A percentile compares a stretch with the other conserved stretches of the same genome.
Evolutionary conservation across 2,329 filamentous ascomycete species (phyloP).

Genomic region (Fusarium hainanense): DNA sequence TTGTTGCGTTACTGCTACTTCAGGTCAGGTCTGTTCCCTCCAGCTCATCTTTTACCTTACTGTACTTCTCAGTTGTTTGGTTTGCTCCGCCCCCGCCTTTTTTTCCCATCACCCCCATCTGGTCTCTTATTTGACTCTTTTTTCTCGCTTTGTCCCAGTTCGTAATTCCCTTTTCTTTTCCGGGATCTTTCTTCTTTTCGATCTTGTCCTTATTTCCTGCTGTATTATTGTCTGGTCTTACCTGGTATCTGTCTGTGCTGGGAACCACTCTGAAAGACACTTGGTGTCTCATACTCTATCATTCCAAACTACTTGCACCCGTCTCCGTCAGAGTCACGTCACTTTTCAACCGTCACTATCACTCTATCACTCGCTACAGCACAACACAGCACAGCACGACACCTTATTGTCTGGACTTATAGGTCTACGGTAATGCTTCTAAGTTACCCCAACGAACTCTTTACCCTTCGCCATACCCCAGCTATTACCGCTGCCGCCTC

Average conservation of each 20-base stretch:
- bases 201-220: constrained; percentile 28
- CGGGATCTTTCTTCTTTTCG: constrained; percentile 31
- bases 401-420: neutral
- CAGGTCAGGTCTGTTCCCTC: neutral
- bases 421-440: constrained; percentile 3
- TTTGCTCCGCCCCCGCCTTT: constrained; percentile 47
- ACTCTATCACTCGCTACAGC: neutral
- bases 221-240: constrained; percentile 23
- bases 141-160: constrained; percentile 31
- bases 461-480: constrained; percentile 22
- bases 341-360: neutral
- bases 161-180: constrained; percentile 47
- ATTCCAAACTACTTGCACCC: neutral
- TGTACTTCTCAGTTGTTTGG: constrained; percentile 18
- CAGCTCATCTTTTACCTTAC: neutral
- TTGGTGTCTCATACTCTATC: neutral
- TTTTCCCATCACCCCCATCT: constrained; percentile 24
- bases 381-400: neutral
- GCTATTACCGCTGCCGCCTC: constrained; percentile 26
- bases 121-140: constrained; percentile 37
- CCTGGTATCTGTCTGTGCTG: neutral
- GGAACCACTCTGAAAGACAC: neutral
- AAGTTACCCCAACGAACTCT: constrained; percentile 27
- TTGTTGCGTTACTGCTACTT: constrained; percentile 9
- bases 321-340: constrained; percentile 5